These are phyloP conservation scores for Clohesyomyces aquaticus DNA, from an alignment of 495 filamentous ascomycete species.

Conservation along the genomic window DNA sequence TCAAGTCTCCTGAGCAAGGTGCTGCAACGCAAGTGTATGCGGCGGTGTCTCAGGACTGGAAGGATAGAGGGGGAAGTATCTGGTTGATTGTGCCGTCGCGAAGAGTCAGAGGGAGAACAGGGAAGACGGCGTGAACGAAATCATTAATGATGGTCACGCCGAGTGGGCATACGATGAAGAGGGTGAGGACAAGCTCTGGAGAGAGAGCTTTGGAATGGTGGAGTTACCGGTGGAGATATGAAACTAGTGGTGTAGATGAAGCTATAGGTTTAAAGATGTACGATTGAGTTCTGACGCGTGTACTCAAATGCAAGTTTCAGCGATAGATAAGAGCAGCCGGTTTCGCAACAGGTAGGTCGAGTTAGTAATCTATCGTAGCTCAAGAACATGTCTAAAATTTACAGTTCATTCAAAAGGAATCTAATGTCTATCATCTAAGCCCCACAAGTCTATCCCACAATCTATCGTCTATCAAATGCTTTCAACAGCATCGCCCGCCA, in stretches of 20 bases:
- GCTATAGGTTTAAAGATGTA: too few relatives aligned
- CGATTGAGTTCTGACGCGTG: too few relatives aligned
- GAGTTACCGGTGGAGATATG: constrained; percentile 17
- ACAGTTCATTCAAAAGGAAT: too few relatives aligned
- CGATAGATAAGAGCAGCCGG: too few relatives aligned
- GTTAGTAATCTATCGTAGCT: too few relatives aligned
- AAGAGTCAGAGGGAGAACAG: constrained; percentile 28
- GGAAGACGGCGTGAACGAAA: constrained; percentile 1
- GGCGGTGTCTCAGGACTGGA: constrained; percentile 46
- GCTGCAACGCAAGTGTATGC: constrained; percentile 52
- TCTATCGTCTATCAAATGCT: too few relatives aligned
- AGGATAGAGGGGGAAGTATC: constrained; percentile 47
- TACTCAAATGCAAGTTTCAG: too few relatives aligned
- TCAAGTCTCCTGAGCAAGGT: constrained; percentile 39
- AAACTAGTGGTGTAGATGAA: not conserved
- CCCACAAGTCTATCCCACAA: too few relatives aligned
- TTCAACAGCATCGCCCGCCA: too few relatives aligned
- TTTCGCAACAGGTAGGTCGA: too few relatives aligned
- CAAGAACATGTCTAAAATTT: too few relatives aligned
- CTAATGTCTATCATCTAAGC: too few relatives aligned
- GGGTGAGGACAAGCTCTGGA: constrained; percentile 35
- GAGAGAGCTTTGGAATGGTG: constrained; percentile 30
- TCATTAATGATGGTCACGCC: constrained; percentile 21
- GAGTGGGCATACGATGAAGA: constrained; percentile 26
- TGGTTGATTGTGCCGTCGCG: constrained; percentile 46